These are phyloP conservation scores for Chiua virens DNA, from an alignment of 768 basidiomycete species.

Conservation along the genomic window DNA sequence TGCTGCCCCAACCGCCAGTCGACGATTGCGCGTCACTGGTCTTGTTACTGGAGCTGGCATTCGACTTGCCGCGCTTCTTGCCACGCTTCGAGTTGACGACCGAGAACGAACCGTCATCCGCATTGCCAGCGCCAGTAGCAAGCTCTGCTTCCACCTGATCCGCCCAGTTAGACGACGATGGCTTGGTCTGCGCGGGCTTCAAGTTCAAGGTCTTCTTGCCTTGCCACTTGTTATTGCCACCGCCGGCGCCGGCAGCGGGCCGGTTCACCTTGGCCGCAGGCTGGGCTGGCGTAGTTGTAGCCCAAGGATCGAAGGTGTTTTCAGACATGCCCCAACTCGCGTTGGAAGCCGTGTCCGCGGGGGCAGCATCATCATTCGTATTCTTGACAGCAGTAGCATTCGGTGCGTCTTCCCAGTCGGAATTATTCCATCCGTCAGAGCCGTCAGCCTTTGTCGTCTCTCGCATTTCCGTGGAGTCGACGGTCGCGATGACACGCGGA, in stretches of 20 bases:
- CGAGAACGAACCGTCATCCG: not conserved
- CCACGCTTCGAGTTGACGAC: slow-evolving; percentile 12
- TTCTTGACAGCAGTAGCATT: not conserved
- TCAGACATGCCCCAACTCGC: slow-evolving; percentile 25
- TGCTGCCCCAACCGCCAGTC: slow-evolving; percentile 27
- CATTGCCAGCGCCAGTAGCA: not conserved
- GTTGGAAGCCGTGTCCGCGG: slow-evolving; percentile 15
- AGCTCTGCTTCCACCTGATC: slow-evolving; percentile 26
- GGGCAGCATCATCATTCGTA: not conserved
- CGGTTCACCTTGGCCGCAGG: slow-evolving; percentile 7
- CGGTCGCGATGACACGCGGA: slow-evolving; percentile 27
- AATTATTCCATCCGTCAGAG: slow-evolving; percentile 21
- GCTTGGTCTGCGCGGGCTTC: slow-evolving; percentile 4
- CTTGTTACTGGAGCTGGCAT: slow-evolving; percentile 1
- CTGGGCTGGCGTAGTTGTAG: not conserved
- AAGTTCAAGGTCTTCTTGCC: slow-evolving; percentile 6
- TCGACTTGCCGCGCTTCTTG: slow-evolving; percentile 12
- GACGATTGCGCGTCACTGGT: slow-evolving; percentile 2
- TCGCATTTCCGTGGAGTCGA: slow-evolving; percentile 23
- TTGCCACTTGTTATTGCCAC: slow-evolving; percentile 1
- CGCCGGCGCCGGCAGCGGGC: not conserved
- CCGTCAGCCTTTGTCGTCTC: slow-evolving; percentile 13
- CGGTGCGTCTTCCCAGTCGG: slow-evolving; percentile 13
- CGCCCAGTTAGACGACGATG: slow-evolving; percentile 20
- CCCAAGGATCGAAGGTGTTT: slow-evolving; percentile 25